These are phyloP conservation scores for Chionographis japonica DNA, from an alignment of 106 monocot species.

Conservation along the genomic window DNA sequence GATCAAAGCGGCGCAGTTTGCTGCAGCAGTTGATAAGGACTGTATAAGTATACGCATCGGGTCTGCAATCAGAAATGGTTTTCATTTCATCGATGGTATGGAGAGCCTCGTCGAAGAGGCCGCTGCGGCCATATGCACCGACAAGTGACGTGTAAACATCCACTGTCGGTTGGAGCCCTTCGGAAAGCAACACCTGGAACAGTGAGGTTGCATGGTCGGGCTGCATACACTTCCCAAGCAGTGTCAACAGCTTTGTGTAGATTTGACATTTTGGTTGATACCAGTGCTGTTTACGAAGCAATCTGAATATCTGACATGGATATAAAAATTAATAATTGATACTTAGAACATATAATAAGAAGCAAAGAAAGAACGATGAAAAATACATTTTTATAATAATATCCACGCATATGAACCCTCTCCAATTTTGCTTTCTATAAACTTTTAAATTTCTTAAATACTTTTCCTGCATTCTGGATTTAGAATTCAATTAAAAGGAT, in stretches of 20 bases:
- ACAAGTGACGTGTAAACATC: slow-evolving; percentile 93
- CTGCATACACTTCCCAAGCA: slow-evolving; percentile 78
- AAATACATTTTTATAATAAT: too few relatives aligned
- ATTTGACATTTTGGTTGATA: slow-evolving; percentile 79
- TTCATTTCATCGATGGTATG: slow-evolving; percentile 76
- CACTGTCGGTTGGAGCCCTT: slow-evolving; percentile 68
- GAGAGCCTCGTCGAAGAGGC: slow-evolving; percentile 62
- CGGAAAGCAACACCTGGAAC: slow-evolving; percentile 71
- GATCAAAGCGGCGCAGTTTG: slow-evolving; percentile 56
- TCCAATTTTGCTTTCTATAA: too few relatives aligned
- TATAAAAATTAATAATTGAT: not conserved
- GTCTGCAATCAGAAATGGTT: slow-evolving; percentile 62
- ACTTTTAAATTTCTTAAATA: too few relatives aligned
- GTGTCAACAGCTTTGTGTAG: slow-evolving; percentile 63
- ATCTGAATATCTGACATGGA: slow-evolving; percentile 55
- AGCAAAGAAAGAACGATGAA: not conserved
- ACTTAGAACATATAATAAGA: not conserved
- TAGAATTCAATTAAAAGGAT: too few relatives aligned
- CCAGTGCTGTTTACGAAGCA: slow-evolving; percentile 83
- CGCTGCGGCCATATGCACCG: slow-evolving; percentile 63
- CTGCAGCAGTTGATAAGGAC: slow-evolving; percentile 65
- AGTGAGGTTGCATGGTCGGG: slow-evolving; percentile 56
- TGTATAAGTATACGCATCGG: slow-evolving; percentile 77
- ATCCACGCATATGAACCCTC: too few relatives aligned
- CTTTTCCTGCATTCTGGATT: too few relatives aligned